phyloP scores from a whole-genome alignment of 2,329 filamentous ascomycete genomes.

The Chrysoporthe cubensis region DNA sequence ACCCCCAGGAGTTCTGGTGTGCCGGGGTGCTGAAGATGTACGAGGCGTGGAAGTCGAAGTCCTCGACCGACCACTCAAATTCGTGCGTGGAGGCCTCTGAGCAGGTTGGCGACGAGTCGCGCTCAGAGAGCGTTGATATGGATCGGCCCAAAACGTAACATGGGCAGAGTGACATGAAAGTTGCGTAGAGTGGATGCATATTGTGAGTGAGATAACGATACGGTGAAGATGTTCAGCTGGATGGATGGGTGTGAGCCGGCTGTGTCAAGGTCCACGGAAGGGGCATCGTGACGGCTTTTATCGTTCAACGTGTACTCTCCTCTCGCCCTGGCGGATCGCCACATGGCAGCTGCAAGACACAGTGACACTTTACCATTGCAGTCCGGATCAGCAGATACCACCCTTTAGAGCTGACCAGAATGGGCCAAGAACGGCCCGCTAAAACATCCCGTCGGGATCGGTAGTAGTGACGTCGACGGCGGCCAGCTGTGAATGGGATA shows the following conservation, averaged over 20 bases:
- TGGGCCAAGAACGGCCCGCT: not conserved
- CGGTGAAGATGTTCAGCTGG: not conserved
- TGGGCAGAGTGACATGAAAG: conserved; percentile 8
- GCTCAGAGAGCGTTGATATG: conserved; percentile 24
- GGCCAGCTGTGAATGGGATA: conserved; percentile 7
- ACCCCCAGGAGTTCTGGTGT: conserved; percentile 54
- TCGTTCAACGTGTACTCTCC: no score
- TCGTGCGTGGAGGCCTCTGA: conserved; percentile 37
- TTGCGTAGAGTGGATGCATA: conserved; percentile 10
- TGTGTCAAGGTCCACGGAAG: not conserved
- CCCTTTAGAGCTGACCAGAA: not conserved
- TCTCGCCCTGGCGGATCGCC: not conserved
- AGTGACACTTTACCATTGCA: not conserved
- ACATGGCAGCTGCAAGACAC: not conserved
- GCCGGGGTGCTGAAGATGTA: conserved; percentile 55
- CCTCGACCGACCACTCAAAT: conserved; percentile 47
- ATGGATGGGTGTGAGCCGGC: not conserved
- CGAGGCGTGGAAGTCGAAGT: conserved; percentile 53
- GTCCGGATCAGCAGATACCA: not conserved
- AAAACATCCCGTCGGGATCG: not conserved
- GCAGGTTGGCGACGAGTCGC: conserved; percentile 37
- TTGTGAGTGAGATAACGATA: not conserved
- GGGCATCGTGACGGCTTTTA: not conserved
- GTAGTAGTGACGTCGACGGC: conserved; percentile 18
- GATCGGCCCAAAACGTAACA: conserved; percentile 29